Evolutionary conservation across 1,139 yeast genomes (phyloP).

Genomic region (Nakaseomyces uthaithaninus): DNA sequence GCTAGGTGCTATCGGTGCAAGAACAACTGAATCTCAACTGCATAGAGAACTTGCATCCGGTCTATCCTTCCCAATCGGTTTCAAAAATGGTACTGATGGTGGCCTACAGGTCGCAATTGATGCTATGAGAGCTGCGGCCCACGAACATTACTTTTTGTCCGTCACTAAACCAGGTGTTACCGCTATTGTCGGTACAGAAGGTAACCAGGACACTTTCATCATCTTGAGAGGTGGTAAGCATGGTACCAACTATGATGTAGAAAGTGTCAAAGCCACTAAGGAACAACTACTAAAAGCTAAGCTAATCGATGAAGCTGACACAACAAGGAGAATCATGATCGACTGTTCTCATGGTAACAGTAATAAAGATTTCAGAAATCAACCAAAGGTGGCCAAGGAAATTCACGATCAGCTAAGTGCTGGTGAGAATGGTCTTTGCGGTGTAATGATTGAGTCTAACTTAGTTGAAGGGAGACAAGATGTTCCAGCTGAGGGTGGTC

Average conservation of each 20-base stretch:
- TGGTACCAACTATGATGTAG: slow-evolving; percentile 82
- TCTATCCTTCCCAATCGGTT: slow-evolving; percentile 91
- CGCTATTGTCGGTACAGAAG: slow-evolving; percentile 91
- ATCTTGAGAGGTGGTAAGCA: slow-evolving; percentile 92
- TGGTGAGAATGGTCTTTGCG: slow-evolving; percentile 79
- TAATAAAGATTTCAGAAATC: slow-evolving; percentile 79
- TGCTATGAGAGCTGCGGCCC: slow-evolving; percentile 86
- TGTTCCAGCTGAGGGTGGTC: slow-evolving; percentile 73
- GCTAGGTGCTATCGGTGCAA: slow-evolving; percentile 94
- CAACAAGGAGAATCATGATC: slow-evolving; percentile 75
- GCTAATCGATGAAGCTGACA: slow-evolving; percentile 39
- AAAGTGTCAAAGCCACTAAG: slow-evolving; percentile 60
- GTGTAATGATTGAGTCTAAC: slow-evolving; percentile 94
- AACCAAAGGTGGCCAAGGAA: slow-evolving; percentile 80
- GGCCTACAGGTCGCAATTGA: slow-evolving; percentile 85
- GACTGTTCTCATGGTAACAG: slow-evolving; percentile 98
- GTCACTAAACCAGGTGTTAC: slow-evolving; percentile 94
- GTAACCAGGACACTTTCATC: slow-evolving; percentile 83
- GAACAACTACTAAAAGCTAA: slow-evolving; percentile 53
- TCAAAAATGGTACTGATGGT: slow-evolving; percentile 97
- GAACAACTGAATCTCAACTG: slow-evolving; percentile 94
- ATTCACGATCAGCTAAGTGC: slow-evolving; percentile 67
- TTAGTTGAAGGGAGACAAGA: slow-evolving; percentile 88
- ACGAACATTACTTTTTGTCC: slow-evolving; percentile 87
- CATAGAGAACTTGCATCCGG: slow-evolving; percentile 96